These are phyloP conservation scores for Acacia confusa DNA, from an alignment of 306 rosid genomes.

Conservation along the genomic window DNA sequence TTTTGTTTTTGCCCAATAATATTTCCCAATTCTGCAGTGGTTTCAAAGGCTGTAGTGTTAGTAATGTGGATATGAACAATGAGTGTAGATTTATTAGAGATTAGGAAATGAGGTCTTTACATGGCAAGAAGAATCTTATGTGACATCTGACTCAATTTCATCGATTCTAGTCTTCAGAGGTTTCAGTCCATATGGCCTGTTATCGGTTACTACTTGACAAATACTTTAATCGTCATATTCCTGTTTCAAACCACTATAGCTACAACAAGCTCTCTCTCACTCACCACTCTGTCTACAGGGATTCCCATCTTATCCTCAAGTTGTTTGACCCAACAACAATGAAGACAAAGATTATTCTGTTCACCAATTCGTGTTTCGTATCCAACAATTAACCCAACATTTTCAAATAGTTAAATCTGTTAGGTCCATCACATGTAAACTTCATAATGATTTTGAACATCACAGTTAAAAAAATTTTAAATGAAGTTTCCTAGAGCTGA, in stretches of 20 bases:
- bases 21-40: not conserved
- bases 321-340: not conserved
- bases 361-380: not conserved
- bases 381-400: not conserved
- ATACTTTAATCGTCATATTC: not conserved
- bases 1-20: not conserved
- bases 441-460: too few species aligned
- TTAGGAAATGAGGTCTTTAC: not conserved
- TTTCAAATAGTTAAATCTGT: not conserved
- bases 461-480: too few species aligned
- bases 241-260: not conserved
- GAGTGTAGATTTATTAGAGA: not conserved
- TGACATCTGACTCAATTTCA: not conserved
- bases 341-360: not conserved
- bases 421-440: too few species aligned
- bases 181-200: not conserved
- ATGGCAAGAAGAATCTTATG: not conserved
- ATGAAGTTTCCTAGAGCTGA: not conserved
- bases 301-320: not conserved
- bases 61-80: constrained; percentile 19
- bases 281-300: not conserved
- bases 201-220: not conserved
- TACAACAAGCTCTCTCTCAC: not conserved
- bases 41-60: not conserved
- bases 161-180: not conserved